These are phyloP conservation scores for Cordyceps fumosorosea DNA, from an alignment of 2,329 filamentous ascomycete genomes.

Conservation along the genomic window DNA sequence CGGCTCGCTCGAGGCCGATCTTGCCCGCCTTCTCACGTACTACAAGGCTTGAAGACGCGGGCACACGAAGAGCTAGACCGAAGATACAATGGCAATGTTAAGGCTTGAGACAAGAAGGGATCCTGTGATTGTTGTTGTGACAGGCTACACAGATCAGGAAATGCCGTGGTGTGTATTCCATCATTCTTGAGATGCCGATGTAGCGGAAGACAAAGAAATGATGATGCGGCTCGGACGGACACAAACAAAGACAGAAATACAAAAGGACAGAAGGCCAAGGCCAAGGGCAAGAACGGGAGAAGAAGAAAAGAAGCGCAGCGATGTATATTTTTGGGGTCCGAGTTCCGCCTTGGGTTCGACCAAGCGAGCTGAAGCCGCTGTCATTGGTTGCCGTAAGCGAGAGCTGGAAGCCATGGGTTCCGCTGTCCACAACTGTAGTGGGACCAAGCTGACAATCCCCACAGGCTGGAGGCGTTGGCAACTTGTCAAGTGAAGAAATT, in stretches of 20 bases:
- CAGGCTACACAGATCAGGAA: background rate
- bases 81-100: background rate
- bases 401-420: constrained; percentile 3
- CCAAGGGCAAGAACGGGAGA: too few species aligned
- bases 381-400: constrained; percentile 15
- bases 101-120: background rate
- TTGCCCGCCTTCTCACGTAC: background rate
- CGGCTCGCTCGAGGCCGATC: background rate
- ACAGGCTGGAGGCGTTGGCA: background rate
- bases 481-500: too few species aligned
- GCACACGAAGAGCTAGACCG: background rate
- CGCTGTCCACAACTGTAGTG: background rate
- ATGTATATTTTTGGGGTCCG: background rate
- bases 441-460: background rate
- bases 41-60: background rate
- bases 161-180: background rate
- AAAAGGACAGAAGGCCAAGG: too few species aligned
- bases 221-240: background rate
- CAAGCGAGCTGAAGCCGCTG: constrained; percentile 10
- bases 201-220: too few species aligned
- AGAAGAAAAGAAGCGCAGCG: background rate
- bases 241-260: too few species aligned
- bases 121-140: background rate
- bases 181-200: background rate
- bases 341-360: background rate